Evolutionary conservation across 176 grass and related monocot genomes (phyloP).

Genomic region (Eragrostis curvula): DNA sequence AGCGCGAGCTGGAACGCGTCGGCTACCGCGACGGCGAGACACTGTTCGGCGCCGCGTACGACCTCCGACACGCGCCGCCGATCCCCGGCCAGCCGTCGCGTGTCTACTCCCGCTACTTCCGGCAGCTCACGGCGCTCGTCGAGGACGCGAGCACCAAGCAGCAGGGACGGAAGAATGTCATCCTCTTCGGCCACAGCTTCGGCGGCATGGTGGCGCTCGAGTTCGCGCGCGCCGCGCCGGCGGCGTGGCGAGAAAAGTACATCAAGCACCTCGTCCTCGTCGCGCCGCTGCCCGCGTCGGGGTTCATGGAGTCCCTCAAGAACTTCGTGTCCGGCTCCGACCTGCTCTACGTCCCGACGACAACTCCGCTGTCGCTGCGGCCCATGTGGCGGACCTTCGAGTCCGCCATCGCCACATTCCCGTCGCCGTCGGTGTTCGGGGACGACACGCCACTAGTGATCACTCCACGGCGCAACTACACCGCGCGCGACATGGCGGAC

Average conservation of each 20-base stretch:
- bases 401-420: background rate
- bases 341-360: background rate
- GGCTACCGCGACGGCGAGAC: background rate
- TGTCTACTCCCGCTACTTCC: conserved; percentile 12
- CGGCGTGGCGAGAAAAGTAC: background rate
- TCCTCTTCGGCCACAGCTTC: conserved; percentile 17
- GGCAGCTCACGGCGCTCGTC: background rate
- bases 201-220: background rate
- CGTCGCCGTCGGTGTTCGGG: background rate
- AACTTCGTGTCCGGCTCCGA: background rate
- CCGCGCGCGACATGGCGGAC: too few relatives aligned
- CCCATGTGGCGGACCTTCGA: conserved; percentile 6
- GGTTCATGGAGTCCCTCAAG: background rate
- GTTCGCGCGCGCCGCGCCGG: background rate
- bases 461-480: too few relatives aligned
- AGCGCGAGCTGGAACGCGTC: background rate
- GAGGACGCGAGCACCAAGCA: background rate
- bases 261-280: conserved; percentile 21
- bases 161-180: background rate
- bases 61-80: background rate
- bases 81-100: background rate
- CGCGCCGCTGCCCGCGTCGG: background rate
- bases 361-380: background rate
- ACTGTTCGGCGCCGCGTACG: background rate
- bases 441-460: background rate